Conservation (phyloP, 306 rosid genomes). For the Vicia villosa region DNA sequence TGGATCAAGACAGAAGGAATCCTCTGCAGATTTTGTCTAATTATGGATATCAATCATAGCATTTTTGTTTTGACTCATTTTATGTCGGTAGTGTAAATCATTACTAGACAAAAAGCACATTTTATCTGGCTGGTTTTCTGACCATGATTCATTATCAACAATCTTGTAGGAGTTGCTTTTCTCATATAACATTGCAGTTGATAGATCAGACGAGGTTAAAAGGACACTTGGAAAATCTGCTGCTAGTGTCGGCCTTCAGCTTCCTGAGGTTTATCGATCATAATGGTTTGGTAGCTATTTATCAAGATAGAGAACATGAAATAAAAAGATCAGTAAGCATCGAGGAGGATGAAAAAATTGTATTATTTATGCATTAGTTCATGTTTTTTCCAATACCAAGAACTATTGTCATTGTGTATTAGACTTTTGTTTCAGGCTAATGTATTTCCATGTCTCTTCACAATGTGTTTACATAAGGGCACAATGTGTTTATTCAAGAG, state of each 20-base stretch:
- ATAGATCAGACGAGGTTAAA: conserved; percentile 79
- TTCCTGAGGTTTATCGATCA: conserved; percentile 75
- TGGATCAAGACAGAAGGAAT: conserved; percentile 8
- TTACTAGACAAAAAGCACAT: neutral
- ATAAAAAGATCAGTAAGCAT: conserved; percentile 21
- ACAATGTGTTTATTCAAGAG: conserved; percentile 2
- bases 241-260: conserved; percentile 88
- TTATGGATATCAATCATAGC: neutral
- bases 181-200: conserved; percentile 92
- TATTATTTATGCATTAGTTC: conserved; percentile 7
- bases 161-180: conserved; percentile 73
- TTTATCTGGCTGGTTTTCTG: neutral
- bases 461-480: neutral
- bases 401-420: conserved; percentile 1
- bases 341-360: neutral
- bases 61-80: conserved; percentile 17
- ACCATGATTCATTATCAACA: conserved; percentile 26
- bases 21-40: neutral
- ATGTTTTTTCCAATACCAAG: conserved; percentile 10
- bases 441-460: neutral
- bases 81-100: neutral
- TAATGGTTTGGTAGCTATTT: conserved; percentile 33
- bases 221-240: conserved; percentile 88
- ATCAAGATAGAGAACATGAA: neutral
- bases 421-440: neutral